A percentile compares a stretch with the other conserved stretches of the same genome.
phyloP scores from a whole-genome alignment of 208 protist species.

The Trypanosoma congolense region DNA sequence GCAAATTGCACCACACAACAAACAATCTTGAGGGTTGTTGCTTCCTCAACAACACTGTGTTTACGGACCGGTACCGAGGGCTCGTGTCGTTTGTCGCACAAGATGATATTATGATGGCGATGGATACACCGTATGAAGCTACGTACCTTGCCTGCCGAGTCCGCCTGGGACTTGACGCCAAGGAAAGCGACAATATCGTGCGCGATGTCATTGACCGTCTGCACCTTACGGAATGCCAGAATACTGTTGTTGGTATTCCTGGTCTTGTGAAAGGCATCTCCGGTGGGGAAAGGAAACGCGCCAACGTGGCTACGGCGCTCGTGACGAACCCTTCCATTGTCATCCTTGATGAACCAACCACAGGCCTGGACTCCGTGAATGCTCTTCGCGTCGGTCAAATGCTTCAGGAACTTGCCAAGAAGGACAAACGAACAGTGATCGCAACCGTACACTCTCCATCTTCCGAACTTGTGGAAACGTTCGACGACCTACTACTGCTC shows the following conservation, averaged over 20 bases:
- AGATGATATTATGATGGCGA: conserved; percentile 87
- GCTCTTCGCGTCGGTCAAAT: conserved; percentile 74
- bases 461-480: conserved; percentile 71
- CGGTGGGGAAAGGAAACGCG: conserved; percentile 83
- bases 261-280: conserved; percentile 70
- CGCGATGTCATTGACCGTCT: conserved; percentile 57
- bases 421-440: conserved; percentile 75
- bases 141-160: conserved; percentile 80
- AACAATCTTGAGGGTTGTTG: conserved; percentile 50
- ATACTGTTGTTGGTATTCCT: conserved; percentile 73
- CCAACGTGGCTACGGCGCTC: conserved; percentile 87
- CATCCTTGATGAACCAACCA: conserved; percentile 89
- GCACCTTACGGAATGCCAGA: conserved; percentile 62
- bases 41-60: conserved; percentile 60
- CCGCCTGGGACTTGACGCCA: conserved; percentile 48
- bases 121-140: conserved; percentile 82
- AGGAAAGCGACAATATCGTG: conserved; percentile 64
- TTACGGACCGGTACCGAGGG: conserved; percentile 52
- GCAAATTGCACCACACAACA: conserved; percentile 37
- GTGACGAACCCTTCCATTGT: conserved; percentile 85
- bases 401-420: conserved; percentile 66
- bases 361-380: conserved; percentile 81
- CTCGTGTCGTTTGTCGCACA: conserved; percentile 89
- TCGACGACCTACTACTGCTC: conserved; percentile 84
- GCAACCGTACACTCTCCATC: conserved; percentile 91